phyloP scores from a whole-genome alignment of 164 flowering plant species.

The Protea cynaroides region DNA sequence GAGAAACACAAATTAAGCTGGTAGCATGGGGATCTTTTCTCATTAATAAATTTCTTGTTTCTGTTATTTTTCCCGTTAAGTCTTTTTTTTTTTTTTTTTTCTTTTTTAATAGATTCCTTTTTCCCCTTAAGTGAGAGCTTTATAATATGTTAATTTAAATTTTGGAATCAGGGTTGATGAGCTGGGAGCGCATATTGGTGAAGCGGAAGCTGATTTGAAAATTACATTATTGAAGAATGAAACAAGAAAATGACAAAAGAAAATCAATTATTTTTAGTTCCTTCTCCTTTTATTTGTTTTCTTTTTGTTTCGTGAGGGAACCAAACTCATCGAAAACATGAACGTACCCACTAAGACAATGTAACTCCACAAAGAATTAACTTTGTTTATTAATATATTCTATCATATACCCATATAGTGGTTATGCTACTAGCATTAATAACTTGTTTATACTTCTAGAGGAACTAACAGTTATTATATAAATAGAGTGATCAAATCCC shows the following conservation, averaged over 20 bases:
- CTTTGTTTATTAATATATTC: not conserved
- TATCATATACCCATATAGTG: not conserved
- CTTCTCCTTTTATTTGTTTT: not conserved
- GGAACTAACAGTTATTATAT: no score
- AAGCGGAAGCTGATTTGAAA: conserved; percentile 27
- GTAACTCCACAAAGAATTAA: not conserved
- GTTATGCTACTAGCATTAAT: no score
- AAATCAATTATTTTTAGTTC: conserved; percentile 11
- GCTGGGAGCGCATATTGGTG: conserved; percentile 25
- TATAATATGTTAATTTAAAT: not conserved
- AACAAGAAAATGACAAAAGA: conserved; percentile 55
- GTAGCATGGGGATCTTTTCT: no score
- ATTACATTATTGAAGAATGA: conserved; percentile 29
- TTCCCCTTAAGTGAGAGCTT: conserved; percentile 3
- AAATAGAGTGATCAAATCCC: not conserved
- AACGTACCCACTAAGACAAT: conserved; percentile 8
- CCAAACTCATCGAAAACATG: conserved; percentile 25
- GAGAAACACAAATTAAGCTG: no score
- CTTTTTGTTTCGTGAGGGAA: conserved; percentile 8
- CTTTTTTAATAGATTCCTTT: not conserved
- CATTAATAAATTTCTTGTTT: no score
- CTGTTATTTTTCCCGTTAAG: no score
- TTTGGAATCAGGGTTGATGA: conserved; percentile 12
- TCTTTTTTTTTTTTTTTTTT: no score
- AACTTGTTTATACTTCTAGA: no score